Evolutionary conservation across 2,329 filamentous ascomycete species (phyloP).

Genomic region (Colletotrichum agaves): DNA sequence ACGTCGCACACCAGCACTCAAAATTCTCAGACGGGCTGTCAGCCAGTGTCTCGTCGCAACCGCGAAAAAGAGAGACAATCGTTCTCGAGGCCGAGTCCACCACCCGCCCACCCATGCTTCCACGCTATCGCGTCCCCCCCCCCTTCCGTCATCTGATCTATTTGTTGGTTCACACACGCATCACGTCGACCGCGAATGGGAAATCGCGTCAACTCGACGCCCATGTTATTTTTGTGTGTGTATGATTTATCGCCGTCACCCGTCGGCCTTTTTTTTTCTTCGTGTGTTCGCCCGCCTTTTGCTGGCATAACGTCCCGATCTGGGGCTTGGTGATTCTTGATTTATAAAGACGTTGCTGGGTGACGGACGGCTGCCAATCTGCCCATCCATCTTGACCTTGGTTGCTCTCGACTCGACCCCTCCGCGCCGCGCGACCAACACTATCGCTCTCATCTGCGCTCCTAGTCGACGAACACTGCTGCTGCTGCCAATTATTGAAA

Average conservation of each 20-base stretch:
- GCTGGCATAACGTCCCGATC: constrained; percentile 25
- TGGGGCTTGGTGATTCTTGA: constrained; percentile 10
- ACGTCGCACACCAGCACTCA: neutral
- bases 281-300: constrained; percentile 1
- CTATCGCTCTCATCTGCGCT: neutral
- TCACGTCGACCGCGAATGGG: constrained; percentile 1
- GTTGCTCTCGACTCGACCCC: neutral
- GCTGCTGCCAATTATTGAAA: neutral
- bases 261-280: neutral
- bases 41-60: constrained; percentile 28
- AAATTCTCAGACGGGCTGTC: constrained; percentile 11
- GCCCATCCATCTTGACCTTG: constrained; percentile 7
- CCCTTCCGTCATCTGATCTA: constrained; percentile 30
- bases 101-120: constrained; percentile 3
- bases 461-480: neutral
- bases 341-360: constrained; percentile 38
- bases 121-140: constrained; percentile 1
- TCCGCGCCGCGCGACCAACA: neutral
- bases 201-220: neutral
- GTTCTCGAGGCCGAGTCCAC: constrained; percentile 31
- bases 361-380: constrained; percentile 19
- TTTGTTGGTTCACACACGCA: neutral
- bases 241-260: neutral
- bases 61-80: constrained; percentile 29
- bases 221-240: neutral